Percentiles rank a stretch among this genome's conserved stretches.
Conservation (phyloP, 2,329 filamentous ascomycete genomes). For the Amylocarpus encephaloides region DNA sequence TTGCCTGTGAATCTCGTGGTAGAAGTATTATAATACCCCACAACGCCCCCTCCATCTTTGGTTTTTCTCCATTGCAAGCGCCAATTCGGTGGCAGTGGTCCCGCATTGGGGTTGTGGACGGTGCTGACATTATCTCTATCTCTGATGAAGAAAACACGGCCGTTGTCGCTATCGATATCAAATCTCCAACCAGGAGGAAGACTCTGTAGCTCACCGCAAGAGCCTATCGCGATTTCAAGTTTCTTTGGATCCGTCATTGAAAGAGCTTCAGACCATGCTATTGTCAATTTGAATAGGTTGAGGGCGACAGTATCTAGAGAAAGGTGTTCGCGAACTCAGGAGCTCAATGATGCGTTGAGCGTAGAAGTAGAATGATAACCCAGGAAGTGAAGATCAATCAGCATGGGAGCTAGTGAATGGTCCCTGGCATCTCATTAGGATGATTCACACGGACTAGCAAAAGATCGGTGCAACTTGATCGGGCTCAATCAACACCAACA, state of each 20-base stretch:
- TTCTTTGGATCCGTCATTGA: background rate
- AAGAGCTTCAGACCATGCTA: background rate
- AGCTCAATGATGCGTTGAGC: too few relatives aligned
- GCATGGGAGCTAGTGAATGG: too few relatives aligned
- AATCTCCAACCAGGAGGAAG: constrained; percentile 14
- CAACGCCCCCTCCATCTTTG: background rate
- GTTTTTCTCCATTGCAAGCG: constrained; percentile 5
- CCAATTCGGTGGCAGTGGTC: constrained; percentile 18
- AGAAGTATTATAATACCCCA: constrained; percentile 14
- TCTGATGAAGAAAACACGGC: constrained; percentile 9
- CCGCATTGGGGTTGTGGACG: constrained; percentile 14
- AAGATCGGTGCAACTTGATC: too few relatives aligned
- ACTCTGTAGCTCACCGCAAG: constrained; percentile 9
- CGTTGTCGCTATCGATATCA: background rate
- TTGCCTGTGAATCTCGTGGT: constrained; percentile 1
- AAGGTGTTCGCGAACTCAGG: too few relatives aligned
- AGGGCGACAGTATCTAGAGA: too few relatives aligned
- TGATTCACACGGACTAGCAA: too few relatives aligned
- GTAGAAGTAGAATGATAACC: too few relatives aligned
- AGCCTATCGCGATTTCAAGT: constrained; percentile 1
- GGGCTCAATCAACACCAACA: too few relatives aligned
- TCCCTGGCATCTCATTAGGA: too few relatives aligned
- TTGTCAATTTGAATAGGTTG: background rate
- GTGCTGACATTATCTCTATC: background rate
- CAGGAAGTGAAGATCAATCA: too few relatives aligned